Evolutionary conservation across 352 stramenopile genomes (phyloP).

Genomic region (Plasmopara halstedii): DNA sequence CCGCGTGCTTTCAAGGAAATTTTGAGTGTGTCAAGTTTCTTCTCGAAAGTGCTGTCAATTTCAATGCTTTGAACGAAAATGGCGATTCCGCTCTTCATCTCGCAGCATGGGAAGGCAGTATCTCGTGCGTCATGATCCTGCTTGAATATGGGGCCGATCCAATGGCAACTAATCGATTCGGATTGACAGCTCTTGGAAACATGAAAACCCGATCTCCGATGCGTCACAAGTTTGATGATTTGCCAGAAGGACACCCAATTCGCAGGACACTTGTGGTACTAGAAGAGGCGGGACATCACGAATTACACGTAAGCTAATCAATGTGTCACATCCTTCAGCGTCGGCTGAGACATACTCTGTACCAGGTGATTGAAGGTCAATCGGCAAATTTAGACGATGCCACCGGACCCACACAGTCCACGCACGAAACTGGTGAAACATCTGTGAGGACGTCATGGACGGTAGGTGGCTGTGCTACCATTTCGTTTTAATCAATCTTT

Average conservation of each 20-base stretch:
- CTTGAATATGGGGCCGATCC: conserved; percentile 55
- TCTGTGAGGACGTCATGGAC: conserved; percentile 15
- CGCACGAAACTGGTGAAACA: conserved; percentile 4
- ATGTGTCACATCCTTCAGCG: not conserved
- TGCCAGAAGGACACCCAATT: conserved; percentile 45
- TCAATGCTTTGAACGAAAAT: conserved; percentile 31
- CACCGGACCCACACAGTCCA: conserved; percentile 1
- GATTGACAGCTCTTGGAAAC: conserved; percentile 45
- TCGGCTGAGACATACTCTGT: not conserved
- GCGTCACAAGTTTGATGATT: conserved; percentile 59
- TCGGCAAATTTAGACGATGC: conserved; percentile 8
- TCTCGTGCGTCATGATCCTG: conserved; percentile 54
- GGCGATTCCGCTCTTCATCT: conserved; percentile 58
- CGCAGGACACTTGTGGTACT: conserved; percentile 35
- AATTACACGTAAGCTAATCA: conserved; percentile 19
- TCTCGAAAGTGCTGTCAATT: conserved; percentile 57
- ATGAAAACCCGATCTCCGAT: conserved; percentile 53
- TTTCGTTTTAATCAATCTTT: not conserved
- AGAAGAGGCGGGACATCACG: conserved; percentile 26
- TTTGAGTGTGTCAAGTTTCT: conserved; percentile 63
- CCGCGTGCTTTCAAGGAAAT: conserved; percentile 61
- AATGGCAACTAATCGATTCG: conserved; percentile 36
- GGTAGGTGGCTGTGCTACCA: conserved; percentile 4
- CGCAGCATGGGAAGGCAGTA: conserved; percentile 54
- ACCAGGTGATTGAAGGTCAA: conserved; percentile 14